Percentiles rank a stretch among this genome's conserved stretches.
These are phyloP conservation scores for Metschnikowia lachancei DNA, from an alignment of 805 yeast species.

Conservation along the genomic window DNA sequence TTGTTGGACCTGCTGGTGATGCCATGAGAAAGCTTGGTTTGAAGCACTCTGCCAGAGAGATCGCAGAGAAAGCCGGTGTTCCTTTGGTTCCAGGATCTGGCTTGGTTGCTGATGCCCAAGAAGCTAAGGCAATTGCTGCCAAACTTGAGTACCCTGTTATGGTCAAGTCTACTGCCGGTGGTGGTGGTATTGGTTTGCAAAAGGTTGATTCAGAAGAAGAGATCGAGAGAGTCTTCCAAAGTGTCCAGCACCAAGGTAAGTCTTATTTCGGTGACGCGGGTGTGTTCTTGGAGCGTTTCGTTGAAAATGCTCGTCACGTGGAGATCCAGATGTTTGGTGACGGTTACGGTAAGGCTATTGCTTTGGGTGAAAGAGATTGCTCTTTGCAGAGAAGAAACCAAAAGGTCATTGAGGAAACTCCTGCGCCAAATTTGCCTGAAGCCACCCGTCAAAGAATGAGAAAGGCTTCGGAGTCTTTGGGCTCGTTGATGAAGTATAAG, in stretches of 20 bases:
- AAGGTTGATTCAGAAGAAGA: constrained; percentile 83
- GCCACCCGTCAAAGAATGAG: constrained; percentile 72
- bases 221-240: constrained; percentile 77
- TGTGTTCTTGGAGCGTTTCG: constrained; percentile 91
- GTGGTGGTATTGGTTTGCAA: constrained; percentile 98
- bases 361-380: constrained; percentile 96
- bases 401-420: constrained; percentile 94
- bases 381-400: constrained; percentile 97
- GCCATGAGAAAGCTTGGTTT: constrained; percentile 88
- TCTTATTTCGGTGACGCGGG: constrained; percentile 94
- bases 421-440: constrained; percentile 91
- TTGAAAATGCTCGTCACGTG: constrained; percentile 92
- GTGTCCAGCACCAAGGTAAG: constrained; percentile 91
- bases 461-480: constrained; percentile 80
- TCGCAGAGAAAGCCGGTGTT: constrained; percentile 87
- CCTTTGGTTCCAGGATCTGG: constrained; percentile 98
- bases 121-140: constrained; percentile 74
- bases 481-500: constrained; percentile 79
- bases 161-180: constrained; percentile 98
- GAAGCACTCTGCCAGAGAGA: constrained; percentile 94
- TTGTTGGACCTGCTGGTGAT: constrained; percentile 96
- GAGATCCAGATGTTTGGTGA: constrained; percentile 97
- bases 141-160: constrained; percentile 82
- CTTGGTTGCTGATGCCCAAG: constrained; percentile 64
- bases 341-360: constrained; percentile 88